phyloP scores from a whole-genome alignment of 345 rosid genomes.

The Eucalyptus curtisii region DNA sequence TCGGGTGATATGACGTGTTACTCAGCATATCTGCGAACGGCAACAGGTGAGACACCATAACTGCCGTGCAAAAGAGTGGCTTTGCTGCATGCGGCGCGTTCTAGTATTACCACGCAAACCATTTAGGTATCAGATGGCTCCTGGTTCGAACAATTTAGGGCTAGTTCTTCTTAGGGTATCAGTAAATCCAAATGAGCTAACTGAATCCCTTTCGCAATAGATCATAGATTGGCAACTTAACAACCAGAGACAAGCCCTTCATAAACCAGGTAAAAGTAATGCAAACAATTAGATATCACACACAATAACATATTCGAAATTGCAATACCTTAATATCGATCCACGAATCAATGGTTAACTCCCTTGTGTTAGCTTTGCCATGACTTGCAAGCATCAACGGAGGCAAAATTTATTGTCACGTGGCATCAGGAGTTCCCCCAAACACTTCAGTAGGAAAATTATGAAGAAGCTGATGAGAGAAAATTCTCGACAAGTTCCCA shows the following conservation, averaged over 20 bases:
- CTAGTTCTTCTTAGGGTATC: neutral
- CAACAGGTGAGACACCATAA: neutral
- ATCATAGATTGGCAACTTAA: neutral
- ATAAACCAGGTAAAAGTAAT: neutral
- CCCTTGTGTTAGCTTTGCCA: neutral
- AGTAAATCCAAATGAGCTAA: neutral
- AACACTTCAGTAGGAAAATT: conserved; percentile 35
- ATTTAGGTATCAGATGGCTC: neutral
- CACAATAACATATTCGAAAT: neutral
- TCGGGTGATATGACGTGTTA: conserved; percentile 10
- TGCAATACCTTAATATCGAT: neutral
- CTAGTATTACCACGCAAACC: neutral
- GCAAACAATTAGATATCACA: neutral
- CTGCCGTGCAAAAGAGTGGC: conserved; percentile 25
- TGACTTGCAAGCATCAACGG: neutral
- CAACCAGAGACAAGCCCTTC: neutral
- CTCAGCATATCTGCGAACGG: neutral
- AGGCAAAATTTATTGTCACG: neutral
- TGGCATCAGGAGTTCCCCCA: conserved; percentile 44
- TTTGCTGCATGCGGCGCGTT: neutral
- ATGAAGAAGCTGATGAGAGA: neutral
- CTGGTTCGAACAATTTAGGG: neutral
- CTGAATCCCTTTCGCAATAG: neutral
- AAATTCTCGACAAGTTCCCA: neutral
- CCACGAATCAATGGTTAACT: neutral